Percentiles rank a stretch among this genome's conserved stretches.
Conservation (phyloP, 1,139 yeast genomes). For the Zhuliangozyma blackwelliae region DNA sequence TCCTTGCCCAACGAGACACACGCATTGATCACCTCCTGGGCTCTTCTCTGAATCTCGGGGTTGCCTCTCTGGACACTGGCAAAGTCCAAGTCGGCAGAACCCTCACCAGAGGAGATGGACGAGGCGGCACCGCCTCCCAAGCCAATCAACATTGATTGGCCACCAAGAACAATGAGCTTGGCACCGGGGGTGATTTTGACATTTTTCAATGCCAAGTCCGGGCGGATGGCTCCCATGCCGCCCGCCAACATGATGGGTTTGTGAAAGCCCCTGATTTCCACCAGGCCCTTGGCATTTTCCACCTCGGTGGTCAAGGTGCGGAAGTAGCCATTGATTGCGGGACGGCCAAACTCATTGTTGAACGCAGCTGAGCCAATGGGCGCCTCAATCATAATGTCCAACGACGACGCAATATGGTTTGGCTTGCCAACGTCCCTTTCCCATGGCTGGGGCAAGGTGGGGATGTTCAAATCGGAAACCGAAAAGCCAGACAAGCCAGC, state of each 20-base stretch:
- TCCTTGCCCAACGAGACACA: slow-evolving; percentile 79
- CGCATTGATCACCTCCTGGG: slow-evolving; percentile 95
- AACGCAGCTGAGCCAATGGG: slow-evolving; percentile 98
- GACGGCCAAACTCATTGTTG: slow-evolving; percentile 98
- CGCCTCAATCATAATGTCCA: slow-evolving; percentile 95
- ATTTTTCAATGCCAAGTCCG: slow-evolving; percentile 87
- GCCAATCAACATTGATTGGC: slow-evolving; percentile 98
- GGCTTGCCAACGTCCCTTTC: slow-evolving; percentile 86
- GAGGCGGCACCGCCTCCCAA: slow-evolving; percentile 99
- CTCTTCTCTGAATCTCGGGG: slow-evolving; percentile 99
- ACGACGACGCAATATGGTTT: slow-evolving; percentile 83
- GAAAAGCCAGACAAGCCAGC: slow-evolving; percentile 95
- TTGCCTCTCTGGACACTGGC: slow-evolving; percentile 99
- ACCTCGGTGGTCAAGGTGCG: slow-evolving; percentile 89
- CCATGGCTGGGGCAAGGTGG: slow-evolving; percentile 90
- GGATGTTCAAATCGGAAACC: slow-evolving; percentile 87
- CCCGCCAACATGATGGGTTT: slow-evolving; percentile 99
- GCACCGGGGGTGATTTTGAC: slow-evolving; percentile 90
- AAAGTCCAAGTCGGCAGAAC: slow-evolving; percentile 92
- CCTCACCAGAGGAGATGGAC: slow-evolving; percentile 91
- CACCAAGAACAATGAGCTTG: slow-evolving; percentile 90
- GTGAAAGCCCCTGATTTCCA: slow-evolving; percentile 91
- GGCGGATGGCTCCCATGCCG: slow-evolving; percentile 96
- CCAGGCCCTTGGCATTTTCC: slow-evolving; percentile 53
- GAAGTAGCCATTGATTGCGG: slow-evolving; percentile 95